Evolutionary conservation across 129 eudicot species (phyloP), one percentile per base, ranked within the genome.

Genomic region (Pseudognaphalium luteoalbum): DNA sequence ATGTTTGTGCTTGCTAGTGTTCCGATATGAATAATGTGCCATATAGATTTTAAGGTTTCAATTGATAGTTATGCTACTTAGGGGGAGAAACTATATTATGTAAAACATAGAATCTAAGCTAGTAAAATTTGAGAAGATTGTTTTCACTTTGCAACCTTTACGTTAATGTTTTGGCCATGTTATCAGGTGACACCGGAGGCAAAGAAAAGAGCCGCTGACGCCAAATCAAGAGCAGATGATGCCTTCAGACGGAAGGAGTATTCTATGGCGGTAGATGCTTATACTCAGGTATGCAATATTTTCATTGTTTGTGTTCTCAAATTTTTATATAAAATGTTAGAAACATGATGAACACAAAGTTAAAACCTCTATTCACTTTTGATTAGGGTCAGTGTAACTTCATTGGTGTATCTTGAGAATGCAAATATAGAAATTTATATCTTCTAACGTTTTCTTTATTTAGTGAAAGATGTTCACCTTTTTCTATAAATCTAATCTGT

Each of bases 161-260:
- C 19, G 12, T 65, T 19, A 65, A 60, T 21, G 19, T 64, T 21
- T 41, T 77, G 34, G 47, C 6, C 2, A 68, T 72, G 44, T 32
- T 75, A 67, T 22, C 41, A 94, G 98, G 93, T 80, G 76, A 32
- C 93, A 37, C 74, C 80, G 20, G 97, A 91, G 86, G 93, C 91
- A 42, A 94, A 91, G 89, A 80, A 73, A 75, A 89, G 81, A 78
- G 97, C 98, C 7, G 96, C 90, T 9, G 97, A 94, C 84, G 96
- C 93, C 9, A 94, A 94, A 87, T 79, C 91, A 33, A 88, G 93
- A 69, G 98, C 86, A 33, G 97, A 94, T 65, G 92, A 89, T 63
- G 97, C 98, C 64, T 94, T 84, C 81, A 91, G 59, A 78, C 79
- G 83, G 68, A 94, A 91, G 66, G 90, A 94, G 8, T 87, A 32